Evolutionary conservation across 2,329 filamentous ascomycete genomes (phyloP), one percentile per base, ranked within the genome.

Genomic region (Dactylellina cionopaga): DNA sequence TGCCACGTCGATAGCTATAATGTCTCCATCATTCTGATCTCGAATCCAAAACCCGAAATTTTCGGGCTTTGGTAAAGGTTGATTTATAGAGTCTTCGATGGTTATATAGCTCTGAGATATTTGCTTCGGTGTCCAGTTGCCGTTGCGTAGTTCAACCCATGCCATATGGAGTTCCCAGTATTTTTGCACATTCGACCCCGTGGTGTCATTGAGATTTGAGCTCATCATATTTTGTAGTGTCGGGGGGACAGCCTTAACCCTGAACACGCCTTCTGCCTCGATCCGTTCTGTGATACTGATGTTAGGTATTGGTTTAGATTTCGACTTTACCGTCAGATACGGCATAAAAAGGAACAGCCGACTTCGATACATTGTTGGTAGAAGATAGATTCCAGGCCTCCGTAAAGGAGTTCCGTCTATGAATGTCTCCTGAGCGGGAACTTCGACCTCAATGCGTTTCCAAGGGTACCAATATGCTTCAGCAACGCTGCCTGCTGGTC

Each of bases 51-150:
- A 31, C 5, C 35, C 9, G 17, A 58, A 58, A 17, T 43, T 19
- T n/a, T 43, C 39, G 5, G 39, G 39, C 5, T 17, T 43, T 5
- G 39, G 39, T n/a, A 47, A 25, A 9, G 43, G n/a, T 47, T 19
- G 15, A 17, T 19, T 15, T 6, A 22, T 4, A 15, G 22, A 22
- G 7, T 47, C 44, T 10, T 13, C 31, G 17, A 52, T 52, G 9
- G 15, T 33, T 11, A 5, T 15, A 15, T 19, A 39, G 27, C 49
- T 37, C 13, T 25, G 17, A 39, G 71, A 62, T 1, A 76, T 25
- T 33, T 73, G 39, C 41, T 74, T 77, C 10, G 60, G 56, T 3
- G 76, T 72, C 77, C 77, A 78, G 27, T 54, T 75, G 44, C 76
- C 77, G 41, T 77, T 76, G 5, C 62, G 51, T 24, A 73, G 64